Evolutionary conservation across 805 yeast genomes (phyloP).

Genomic region (Kurtzmaniella cleridarum): DNA sequence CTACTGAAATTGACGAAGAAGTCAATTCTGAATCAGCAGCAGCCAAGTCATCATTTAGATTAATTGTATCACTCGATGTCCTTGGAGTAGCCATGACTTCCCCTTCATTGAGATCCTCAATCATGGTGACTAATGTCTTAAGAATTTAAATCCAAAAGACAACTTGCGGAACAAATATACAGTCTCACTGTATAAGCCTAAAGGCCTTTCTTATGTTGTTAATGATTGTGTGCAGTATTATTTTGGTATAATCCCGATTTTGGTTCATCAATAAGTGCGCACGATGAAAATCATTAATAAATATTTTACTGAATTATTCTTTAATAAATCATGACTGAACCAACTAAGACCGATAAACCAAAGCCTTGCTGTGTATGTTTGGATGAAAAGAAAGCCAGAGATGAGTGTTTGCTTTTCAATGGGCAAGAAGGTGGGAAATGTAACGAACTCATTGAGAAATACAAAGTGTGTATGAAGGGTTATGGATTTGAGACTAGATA

Average conservation of each 20-base stretch:
- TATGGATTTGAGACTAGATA: slow-evolving; percentile 63
- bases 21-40: slow-evolving; percentile 15
- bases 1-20: slow-evolving; percentile 1
- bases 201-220: too few relatives aligned
- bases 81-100: slow-evolving; percentile 5
- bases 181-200: too few relatives aligned
- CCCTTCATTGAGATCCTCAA: background rate
- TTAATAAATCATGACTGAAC: too few relatives aligned
- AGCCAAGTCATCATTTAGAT: slow-evolving; percentile 31
- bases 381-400: slow-evolving; percentile 75
- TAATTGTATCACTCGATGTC: slow-evolving; percentile 17
- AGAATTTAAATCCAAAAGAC: background rate
- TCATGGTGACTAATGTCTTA: slow-evolving; percentile 1
- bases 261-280: slow-evolving; percentile 1
- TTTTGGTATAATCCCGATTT: too few relatives aligned
- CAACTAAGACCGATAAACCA: slow-evolving; percentile 43
- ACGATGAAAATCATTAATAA: too few relatives aligned
- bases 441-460: slow-evolving; percentile 59
- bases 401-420: slow-evolving; percentile 76
- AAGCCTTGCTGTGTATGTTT: slow-evolving; percentile 97
- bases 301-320: too few relatives aligned
- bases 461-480: slow-evolving; percentile 88
- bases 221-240: too few relatives aligned
- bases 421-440: slow-evolving; percentile 86
- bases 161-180: too few relatives aligned